Evolutionary conservation across 345 rosid species (phyloP).

Genomic region (Lagerstroemia speciosa): DNA sequence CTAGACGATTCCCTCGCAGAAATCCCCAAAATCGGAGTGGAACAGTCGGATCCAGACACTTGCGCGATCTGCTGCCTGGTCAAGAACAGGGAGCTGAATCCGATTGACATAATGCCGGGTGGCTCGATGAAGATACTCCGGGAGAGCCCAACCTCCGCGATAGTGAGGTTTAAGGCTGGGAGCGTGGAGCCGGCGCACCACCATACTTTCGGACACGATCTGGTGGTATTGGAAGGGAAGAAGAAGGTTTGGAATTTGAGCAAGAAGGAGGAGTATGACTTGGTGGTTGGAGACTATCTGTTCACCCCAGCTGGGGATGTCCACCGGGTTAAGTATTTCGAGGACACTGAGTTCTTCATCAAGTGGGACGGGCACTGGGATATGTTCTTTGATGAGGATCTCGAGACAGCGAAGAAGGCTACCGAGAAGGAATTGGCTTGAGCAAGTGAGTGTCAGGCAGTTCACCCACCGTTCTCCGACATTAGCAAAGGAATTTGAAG

Average conservation of each 20-base stretch:
- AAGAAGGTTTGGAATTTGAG: slow-evolving; percentile 81
- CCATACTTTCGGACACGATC: slow-evolving; percentile 79
- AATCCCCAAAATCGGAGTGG: slow-evolving; percentile 41
- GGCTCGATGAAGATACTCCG: slow-evolving; percentile 86
- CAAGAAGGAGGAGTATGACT: slow-evolving; percentile 55
- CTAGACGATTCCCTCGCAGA: slow-evolving; percentile 43
- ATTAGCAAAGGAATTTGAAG: too few relatives aligned
- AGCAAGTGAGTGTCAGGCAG: not conserved
- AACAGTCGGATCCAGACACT: slow-evolving; percentile 9
- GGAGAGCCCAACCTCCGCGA: slow-evolving; percentile 76
- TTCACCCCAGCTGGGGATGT: slow-evolving; percentile 79
- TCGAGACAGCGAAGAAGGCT: slow-evolving; percentile 48
- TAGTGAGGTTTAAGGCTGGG: slow-evolving; percentile 70
- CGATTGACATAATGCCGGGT: slow-evolving; percentile 66
- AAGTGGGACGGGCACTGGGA: slow-evolving; percentile 97
- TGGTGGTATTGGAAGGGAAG: slow-evolving; percentile 62
- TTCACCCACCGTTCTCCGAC: too few relatives aligned
- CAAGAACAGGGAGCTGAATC: slow-evolving; percentile 49
- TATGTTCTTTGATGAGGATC: slow-evolving; percentile 71
- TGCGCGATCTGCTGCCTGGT: slow-evolving; percentile 57
- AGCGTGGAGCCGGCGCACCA: slow-evolving; percentile 93
- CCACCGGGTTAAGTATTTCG: slow-evolving; percentile 75
- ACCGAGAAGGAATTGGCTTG: slow-evolving; percentile 15
- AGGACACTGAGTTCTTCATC: slow-evolving; percentile 83
- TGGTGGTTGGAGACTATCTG: slow-evolving; percentile 60